Evolutionary conservation across 257 asterid species (phyloP).

Genomic region (Solanum medicagineum): DNA sequence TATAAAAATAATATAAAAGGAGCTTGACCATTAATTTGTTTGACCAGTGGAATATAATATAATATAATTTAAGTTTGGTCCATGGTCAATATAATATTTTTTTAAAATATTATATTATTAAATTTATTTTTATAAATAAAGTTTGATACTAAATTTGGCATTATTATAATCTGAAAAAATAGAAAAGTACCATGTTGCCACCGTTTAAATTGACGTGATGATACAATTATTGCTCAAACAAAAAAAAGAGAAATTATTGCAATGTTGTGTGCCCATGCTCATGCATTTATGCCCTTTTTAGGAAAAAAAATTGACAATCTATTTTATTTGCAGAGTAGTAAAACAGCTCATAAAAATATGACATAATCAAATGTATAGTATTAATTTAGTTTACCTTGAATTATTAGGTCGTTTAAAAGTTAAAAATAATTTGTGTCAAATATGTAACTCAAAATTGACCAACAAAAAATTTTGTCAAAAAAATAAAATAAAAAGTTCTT

Average conservation of each 20-base stretch:
- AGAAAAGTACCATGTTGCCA: background rate
- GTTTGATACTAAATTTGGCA: background rate
- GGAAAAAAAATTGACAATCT: too few species aligned
- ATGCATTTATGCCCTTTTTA: background rate
- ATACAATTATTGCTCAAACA: background rate
- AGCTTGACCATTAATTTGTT: background rate
- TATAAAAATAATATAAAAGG: background rate
- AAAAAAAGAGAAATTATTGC: background rate
- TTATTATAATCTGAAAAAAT: background rate
- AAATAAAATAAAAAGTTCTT: background rate
- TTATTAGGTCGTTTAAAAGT: background rate
- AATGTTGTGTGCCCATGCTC: background rate
- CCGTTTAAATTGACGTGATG: background rate
- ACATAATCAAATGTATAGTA: background rate
- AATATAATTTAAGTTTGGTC: too few species aligned
- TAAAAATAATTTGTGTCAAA: background rate
- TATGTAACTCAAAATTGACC: background rate
- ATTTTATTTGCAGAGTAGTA: background rate
- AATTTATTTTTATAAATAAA: too few species aligned
- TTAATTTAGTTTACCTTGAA: background rate
- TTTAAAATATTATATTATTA: background rate
- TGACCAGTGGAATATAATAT: background rate
- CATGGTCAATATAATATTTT: background rate
- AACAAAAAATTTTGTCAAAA: background rate
- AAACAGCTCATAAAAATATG: rapidly evolving